These are phyloP conservation scores for Trametes cingulata DNA, from an alignment of 768 basidiomycete genomes.

Conservation along the genomic window DNA sequence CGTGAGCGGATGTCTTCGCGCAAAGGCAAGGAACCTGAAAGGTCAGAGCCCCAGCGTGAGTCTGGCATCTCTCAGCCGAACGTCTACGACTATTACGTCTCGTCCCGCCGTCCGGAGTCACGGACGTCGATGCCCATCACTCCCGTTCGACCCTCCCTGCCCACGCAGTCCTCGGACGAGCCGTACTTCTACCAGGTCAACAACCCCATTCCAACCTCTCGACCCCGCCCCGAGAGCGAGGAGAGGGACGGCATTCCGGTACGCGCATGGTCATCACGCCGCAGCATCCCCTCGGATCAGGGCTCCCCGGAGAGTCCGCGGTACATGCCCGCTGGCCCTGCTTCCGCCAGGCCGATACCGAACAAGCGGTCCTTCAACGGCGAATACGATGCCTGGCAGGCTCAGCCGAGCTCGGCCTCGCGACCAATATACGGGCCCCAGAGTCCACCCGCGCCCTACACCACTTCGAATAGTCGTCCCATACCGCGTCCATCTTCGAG, in stretches of 20 bases:
- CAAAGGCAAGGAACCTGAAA: constrained; percentile 18
- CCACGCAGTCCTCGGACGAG: constrained; percentile 11
- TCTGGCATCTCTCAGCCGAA: not conserved
- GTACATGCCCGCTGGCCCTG: constrained; percentile 3
- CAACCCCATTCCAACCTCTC: not conserved
- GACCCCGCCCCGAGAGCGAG: constrained; percentile 8
- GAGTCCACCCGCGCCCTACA: not conserved
- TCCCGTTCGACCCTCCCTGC: constrained; percentile 6
- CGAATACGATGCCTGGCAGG: constrained; percentile 9
- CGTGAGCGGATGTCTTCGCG: constrained; percentile 12
- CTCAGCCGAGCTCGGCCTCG: constrained; percentile 3
- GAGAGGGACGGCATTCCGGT: constrained; percentile 20
- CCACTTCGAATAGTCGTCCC: constrained; percentile 11
- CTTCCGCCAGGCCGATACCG: constrained; percentile 18
- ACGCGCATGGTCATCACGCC: constrained; percentile 14
- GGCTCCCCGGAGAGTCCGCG: constrained; percentile 20
- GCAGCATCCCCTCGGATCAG: constrained; percentile 13
- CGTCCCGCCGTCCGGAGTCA: constrained; percentile 15
- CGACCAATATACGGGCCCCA: constrained; percentile 11
- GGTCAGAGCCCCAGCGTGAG: constrained; percentile 7
- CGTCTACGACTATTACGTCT: constrained; percentile 4
- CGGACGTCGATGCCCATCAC: constrained; percentile 16
- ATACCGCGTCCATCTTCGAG: constrained; percentile 10
- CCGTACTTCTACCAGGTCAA: constrained; percentile 14
- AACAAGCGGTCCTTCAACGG: constrained; percentile 14